Percentiles rank a stretch among this genome's conserved stretches.
Conservation (phyloP, 495 filamentous ascomycete genomes). For the Penicillium parvum region DNA sequence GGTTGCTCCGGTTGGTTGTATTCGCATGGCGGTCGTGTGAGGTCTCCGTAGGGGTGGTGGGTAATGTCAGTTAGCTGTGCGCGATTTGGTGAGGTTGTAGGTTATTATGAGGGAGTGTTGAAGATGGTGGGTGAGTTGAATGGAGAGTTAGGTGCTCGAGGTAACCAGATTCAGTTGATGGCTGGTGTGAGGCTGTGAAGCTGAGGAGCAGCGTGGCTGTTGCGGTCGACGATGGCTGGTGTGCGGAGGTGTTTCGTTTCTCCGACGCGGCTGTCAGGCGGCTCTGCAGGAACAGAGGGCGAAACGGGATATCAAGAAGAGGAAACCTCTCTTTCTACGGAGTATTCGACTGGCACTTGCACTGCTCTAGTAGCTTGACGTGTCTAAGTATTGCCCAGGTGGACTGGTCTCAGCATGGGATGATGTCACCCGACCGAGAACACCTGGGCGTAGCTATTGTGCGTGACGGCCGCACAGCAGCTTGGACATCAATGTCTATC, state of each 20-base stretch:
- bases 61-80: not conserved
- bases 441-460: not conserved
- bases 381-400: too few species aligned
- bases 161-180: too few species aligned
- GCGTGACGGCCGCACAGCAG: not conserved
- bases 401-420: slow-evolving; percentile 2
- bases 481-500: too few species aligned
- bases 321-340: too few species aligned
- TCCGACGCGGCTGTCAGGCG: slow-evolving; percentile 13
- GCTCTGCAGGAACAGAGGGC: not conserved
- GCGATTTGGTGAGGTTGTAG: too few species aligned
- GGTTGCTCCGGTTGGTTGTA: slow-evolving; percentile 29
- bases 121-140: too few species aligned
- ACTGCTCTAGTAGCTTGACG: too few species aligned
- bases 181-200: not conserved
- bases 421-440: slow-evolving; percentile 28
- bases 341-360: too few species aligned
- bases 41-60: slow-evolving; percentile 1
- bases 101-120: too few species aligned
- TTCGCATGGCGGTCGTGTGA: slow-evolving; percentile 34
- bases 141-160: too few species aligned
- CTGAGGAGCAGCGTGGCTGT: not conserved
- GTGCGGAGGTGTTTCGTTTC: slow-evolving; percentile 27
- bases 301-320: not conserved
- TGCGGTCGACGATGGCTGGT: slow-evolving; percentile 18